These are phyloP conservation scores for Erodium trifolium DNA, from an alignment of 441 rosid genomes.

Conservation along the genomic window DNA sequence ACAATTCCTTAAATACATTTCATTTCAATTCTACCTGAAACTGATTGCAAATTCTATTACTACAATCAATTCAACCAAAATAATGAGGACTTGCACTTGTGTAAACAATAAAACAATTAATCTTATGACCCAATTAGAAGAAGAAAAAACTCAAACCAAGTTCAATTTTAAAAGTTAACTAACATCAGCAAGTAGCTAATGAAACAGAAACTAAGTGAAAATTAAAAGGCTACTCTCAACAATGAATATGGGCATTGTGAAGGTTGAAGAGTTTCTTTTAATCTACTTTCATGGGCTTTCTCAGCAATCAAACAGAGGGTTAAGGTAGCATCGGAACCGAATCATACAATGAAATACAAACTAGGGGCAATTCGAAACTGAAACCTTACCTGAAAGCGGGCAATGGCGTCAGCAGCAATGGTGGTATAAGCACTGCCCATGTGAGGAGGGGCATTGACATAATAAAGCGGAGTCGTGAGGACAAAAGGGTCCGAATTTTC, in stretches of 20 bases:
- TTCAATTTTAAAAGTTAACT: too few relatives aligned
- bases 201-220: too few relatives aligned
- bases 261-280: too few relatives aligned
- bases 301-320: not conserved
- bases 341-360: not conserved
- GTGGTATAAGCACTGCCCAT: slow-evolving; percentile 99
- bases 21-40: too few relatives aligned
- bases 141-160: not conserved
- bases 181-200: too few relatives aligned
- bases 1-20: too few relatives aligned
- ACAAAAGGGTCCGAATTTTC: slow-evolving; percentile 47
- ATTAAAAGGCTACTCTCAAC: too few relatives aligned
- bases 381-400: slow-evolving; percentile 73
- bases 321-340: too few relatives aligned
- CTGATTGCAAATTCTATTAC: too few relatives aligned
- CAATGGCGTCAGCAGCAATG: slow-evolving; percentile 86
- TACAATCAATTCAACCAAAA: slow-evolving; percentile 3
- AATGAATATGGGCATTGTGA: too few relatives aligned
- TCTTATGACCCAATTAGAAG: not conserved
- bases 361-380: not conserved
- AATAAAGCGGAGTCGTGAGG: slow-evolving; percentile 89
- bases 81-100: not conserved
- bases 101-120: too few relatives aligned
- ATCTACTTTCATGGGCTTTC: too few relatives aligned
- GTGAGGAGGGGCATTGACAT: slow-evolving; percentile 98